These are phyloP conservation scores for Claviceps purpurea DNA, from an alignment of 2,329 filamentous ascomycete species.

Conservation along the genomic window DNA sequence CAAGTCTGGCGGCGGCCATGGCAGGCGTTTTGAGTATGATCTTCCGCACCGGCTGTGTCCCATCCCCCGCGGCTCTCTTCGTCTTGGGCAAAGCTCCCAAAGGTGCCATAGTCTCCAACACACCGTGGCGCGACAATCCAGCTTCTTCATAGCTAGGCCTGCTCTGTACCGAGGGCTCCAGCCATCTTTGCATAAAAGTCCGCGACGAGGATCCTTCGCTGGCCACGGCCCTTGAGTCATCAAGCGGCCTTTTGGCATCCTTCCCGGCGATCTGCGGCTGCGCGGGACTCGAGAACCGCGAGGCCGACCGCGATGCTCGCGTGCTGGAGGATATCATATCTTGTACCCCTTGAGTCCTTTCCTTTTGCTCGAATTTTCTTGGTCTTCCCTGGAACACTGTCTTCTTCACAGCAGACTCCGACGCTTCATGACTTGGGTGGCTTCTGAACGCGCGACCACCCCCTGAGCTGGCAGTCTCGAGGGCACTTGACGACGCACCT, in stretches of 20 bases:
- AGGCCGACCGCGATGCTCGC: conserved; percentile 32
- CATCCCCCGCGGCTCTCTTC: conserved; percentile 22
- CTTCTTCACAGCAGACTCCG: neutral
- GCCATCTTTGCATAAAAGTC: conserved; percentile 41
- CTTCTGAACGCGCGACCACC: neutral
- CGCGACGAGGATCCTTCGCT: conserved; percentile 24
- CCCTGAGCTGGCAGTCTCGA: conserved; percentile 7
- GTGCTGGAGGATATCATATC: conserved; percentile 30
- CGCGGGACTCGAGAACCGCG: conserved; percentile 43
- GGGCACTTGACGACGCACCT: conserved; percentile 15
- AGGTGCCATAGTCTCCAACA: conserved; percentile 73
- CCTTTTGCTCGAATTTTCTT: neutral
- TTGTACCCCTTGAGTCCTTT: conserved; percentile 4
- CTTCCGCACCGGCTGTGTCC: conserved; percentile 22
- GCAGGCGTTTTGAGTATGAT: conserved; percentile 32
- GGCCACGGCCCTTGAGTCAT: conserved; percentile 22
- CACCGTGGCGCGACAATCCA: conserved; percentile 59
- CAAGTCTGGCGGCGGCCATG: conserved; percentile 13
- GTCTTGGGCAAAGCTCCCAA: conserved; percentile 59
- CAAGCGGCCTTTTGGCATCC: conserved; percentile 17
- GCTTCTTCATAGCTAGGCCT: conserved; percentile 67
- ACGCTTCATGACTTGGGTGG: conserved; percentile 1
- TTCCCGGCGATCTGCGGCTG: conserved; percentile 15
- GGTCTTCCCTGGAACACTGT: neutral
- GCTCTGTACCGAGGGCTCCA: conserved; percentile 44